Conservation (phyloP, 1,284 basidiomycete genomes). For the Ganoderma multipileum region DNA sequence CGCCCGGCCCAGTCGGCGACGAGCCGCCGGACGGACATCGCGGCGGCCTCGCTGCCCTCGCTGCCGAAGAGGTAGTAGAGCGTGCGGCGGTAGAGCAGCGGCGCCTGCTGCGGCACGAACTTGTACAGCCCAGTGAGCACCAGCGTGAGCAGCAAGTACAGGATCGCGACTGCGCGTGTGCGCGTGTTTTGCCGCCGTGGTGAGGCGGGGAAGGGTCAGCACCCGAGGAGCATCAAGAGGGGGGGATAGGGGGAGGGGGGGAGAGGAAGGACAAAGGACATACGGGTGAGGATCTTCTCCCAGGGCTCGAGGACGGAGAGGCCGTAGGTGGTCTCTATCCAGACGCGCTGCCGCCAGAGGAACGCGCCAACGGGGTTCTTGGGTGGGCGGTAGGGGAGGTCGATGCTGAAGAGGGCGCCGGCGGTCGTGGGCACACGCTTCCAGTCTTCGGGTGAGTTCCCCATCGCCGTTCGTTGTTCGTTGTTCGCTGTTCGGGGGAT, state of each 20-base stretch:
- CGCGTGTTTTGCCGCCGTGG: background rate
- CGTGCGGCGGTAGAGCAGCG: conserved; percentile 41
- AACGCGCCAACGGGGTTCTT: conserved; percentile 43
- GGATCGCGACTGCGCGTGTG: conserved; percentile 38
- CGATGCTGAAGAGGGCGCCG: conserved; percentile 35
- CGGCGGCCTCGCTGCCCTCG: conserved; percentile 30
- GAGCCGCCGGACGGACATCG: conserved; percentile 13
- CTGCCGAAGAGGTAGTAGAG: conserved; percentile 47
- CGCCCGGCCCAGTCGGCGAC: conserved; percentile 20
- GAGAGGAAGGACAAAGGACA: conserved; percentile 35
- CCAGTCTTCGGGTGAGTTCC: conserved; percentile 34
- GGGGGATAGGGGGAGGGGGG: background rate
- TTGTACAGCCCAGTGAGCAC: conserved; percentile 42
- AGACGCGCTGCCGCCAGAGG: conserved; percentile 56
- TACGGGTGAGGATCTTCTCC: conserved; percentile 63
- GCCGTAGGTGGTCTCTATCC: conserved; percentile 60
- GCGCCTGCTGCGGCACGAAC: conserved; percentile 45
- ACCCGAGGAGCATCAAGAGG: background rate
- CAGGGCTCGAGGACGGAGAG: conserved; percentile 62
- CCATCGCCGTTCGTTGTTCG: conserved; percentile 18
- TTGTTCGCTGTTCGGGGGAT: background rate
- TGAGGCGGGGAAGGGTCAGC: background rate
- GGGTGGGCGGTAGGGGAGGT: conserved; percentile 45
- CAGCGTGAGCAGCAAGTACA: conserved; percentile 40
- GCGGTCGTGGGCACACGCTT: conserved; percentile 34